Percentiles rank a stretch among this genome's conserved stretches.
Conservation (phyloP, 305 asterid genomes). For the Fraxinus paxiana region DNA sequence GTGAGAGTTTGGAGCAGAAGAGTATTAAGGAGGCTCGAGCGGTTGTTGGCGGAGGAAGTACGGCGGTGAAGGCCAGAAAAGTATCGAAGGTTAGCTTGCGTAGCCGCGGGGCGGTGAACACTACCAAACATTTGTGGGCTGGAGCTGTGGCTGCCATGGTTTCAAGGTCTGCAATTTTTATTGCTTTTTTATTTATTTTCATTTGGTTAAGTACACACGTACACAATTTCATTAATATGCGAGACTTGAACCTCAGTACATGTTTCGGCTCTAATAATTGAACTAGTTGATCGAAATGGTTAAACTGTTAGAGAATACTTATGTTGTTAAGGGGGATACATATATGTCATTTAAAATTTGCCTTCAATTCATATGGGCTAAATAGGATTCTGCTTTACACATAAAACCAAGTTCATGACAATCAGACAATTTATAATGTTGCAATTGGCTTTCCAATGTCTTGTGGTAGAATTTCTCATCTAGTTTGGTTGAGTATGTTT, state of each 20-base stretch:
- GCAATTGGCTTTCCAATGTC: background rate
- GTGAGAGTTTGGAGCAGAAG: constrained; percentile 24
- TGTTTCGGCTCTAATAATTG: background rate
- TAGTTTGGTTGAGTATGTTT: background rate
- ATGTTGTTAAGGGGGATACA: background rate
- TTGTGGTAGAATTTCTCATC: background rate
- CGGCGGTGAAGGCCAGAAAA: constrained; percentile 25
- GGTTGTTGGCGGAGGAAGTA: constrained; percentile 16
- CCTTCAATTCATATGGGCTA: background rate
- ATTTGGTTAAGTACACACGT: background rate
- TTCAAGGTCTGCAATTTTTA: constrained; percentile 50
- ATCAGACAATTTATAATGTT: background rate
- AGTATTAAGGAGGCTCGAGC: constrained; percentile 12
- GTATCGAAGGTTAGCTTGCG: constrained; percentile 34
- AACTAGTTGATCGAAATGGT: background rate
- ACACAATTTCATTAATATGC: background rate
- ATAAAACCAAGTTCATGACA: background rate
- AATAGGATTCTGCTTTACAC: background rate
- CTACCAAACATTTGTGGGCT: constrained; percentile 93
- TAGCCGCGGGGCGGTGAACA: constrained; percentile 61
- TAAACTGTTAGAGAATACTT: background rate
- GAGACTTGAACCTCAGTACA: background rate
- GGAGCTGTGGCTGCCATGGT: constrained; percentile 97
- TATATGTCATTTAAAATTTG: background rate
- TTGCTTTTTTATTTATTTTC: background rate